Percentiles rank a stretch among this genome's conserved stretches.
Conservation (phyloP, 495 filamentous ascomycete genomes). For the Lepraria neglecta region DNA sequence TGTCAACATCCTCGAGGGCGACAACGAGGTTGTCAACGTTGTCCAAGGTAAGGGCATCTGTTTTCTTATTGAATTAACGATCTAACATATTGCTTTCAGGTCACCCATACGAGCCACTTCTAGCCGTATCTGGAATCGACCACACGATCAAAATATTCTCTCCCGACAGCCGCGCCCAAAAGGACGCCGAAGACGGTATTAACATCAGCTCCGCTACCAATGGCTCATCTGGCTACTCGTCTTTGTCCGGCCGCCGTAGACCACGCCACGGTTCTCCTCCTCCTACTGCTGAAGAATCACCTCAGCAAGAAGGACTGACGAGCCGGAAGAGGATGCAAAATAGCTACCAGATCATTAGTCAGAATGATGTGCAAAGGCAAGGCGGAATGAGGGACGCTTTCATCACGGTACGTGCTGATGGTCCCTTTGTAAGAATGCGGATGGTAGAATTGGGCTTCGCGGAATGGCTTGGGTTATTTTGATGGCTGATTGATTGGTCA, state of each 20-base stretch:
- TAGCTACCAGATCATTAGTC: conserved; percentile 56
- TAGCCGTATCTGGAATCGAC: conserved; percentile 68
- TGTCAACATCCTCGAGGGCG: conserved; percentile 63
- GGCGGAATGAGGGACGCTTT: conserved; percentile 56
- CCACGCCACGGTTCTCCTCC: conserved; percentile 12
- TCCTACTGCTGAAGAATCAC: conserved; percentile 14
- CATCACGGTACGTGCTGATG: conserved; percentile 51
- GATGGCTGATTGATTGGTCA: conserved; percentile 27
- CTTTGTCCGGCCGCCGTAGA: conserved; percentile 26
- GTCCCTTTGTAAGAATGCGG: conserved; percentile 22
- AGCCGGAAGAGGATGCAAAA: conserved; percentile 56
- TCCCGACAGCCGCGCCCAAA: conserved; percentile 53
- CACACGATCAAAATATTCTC: conserved; percentile 73
- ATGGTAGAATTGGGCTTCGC: conserved; percentile 19
- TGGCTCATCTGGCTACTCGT: conserved; percentile 37
- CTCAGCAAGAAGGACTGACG: conserved; percentile 39
- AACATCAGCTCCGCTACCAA: conserved; percentile 38
- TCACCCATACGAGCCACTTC: conserved; percentile 65
- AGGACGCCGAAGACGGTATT: conserved; percentile 49
- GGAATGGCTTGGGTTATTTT: conserved; percentile 15
- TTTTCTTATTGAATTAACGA: background rate
- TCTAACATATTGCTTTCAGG: conserved; percentile 34
- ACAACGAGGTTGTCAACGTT: conserved; percentile 70
- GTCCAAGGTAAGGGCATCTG: conserved; percentile 47
- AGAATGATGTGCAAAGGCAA: conserved; percentile 58